phyloP scores from a whole-genome alignment of 805 yeast genomes.

The Sugiyamaella smithiae region DNA sequence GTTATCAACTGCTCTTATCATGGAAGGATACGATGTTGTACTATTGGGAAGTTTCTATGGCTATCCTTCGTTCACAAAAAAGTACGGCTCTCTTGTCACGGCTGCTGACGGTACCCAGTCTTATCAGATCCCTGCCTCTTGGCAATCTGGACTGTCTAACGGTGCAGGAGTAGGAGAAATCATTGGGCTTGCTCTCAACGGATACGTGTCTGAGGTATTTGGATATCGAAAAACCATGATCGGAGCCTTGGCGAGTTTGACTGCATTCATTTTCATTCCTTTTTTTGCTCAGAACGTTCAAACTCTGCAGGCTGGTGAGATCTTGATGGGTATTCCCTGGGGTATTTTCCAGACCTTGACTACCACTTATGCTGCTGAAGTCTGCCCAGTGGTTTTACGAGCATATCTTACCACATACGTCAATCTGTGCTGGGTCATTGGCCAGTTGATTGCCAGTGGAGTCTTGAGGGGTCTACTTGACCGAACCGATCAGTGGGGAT shows the following conservation, averaged over 20 bases:
- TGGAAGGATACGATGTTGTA: constrained; percentile 50
- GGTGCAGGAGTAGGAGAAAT: constrained; percentile 39
- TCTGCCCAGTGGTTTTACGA: constrained; percentile 51
- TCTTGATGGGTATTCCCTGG: constrained; percentile 44
- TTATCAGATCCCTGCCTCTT: constrained; percentile 21
- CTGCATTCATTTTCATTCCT: constrained; percentile 43
- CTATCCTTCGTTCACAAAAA: constrained; percentile 42
- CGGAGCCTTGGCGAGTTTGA: constrained; percentile 34
- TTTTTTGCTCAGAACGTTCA: constrained; percentile 44
- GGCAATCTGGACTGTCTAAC: constrained; percentile 24
- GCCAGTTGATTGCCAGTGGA: constrained; percentile 56
- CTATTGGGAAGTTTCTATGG: constrained; percentile 44
- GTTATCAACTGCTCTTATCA: constrained; percentile 43
- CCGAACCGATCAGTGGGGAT: constrained; percentile 39
- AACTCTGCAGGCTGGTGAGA: constrained; percentile 38
- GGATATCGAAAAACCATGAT: constrained; percentile 47
- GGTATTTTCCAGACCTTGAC: constrained; percentile 52
- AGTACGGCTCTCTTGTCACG: constrained; percentile 38
- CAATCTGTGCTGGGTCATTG: constrained; percentile 54
- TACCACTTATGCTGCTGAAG: constrained; percentile 53
- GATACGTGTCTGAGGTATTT: constrained; percentile 42
- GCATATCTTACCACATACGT: constrained; percentile 49
- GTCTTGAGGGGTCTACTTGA: constrained; percentile 40
- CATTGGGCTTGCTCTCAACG: constrained; percentile 46
- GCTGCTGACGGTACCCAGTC: constrained; percentile 8